Base-by-base conservation (phyloP, 139 green algal genomes). In the Volvox reticuliferus region DNA sequence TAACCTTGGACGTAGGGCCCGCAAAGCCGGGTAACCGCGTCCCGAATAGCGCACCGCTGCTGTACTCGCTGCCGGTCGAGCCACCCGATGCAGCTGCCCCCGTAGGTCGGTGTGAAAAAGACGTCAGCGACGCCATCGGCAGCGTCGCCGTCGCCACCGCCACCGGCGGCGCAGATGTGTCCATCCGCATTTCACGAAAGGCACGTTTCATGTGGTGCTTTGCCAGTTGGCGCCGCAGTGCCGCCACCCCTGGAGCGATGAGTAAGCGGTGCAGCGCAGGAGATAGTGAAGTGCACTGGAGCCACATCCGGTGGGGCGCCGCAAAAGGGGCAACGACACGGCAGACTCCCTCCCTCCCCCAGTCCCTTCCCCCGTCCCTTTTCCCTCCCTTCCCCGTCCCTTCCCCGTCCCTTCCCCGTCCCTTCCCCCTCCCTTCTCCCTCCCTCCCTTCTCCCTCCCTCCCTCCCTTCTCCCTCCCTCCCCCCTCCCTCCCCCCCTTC, bases 131-230 rank as follows among this genome's bases (percentile, higher is more conserved):
- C 61, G 65, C n/a, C 37, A 35, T 5, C 81, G 30, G 30, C 18
- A 50, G 44, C 79, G n/a, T 12, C 13, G 17, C 44, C 20, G 26
- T 20, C 50, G 55, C 14, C 24, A 75, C 28, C 30, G 82, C 30
- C 61, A 62, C 33, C 78, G 78, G 36, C 81, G 17, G 17, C 30
- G 9, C 81, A 55, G 55, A 3, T 12, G 28, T 6, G 65, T 89
- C 84, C 84, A 89, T 71, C 0, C 69, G 33, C 37, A 65, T 65
- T 36, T 89, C 85, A 20, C 36, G 69, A 44, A 89, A 36, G 18
- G 82, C 85, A n/a, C 18, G 37, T 18, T 36, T 44, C 37, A 89
- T n/a, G 85, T 89, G 85, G 12, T 44, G 69, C 28, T 37, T 32
- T 19, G 85, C 85, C 85, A 55, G 55, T 32, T 71, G 68, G 9